Percentiles rank a stretch among this genome's conserved stretches.
Conservation (phyloP, 1,139 yeast genomes). For the Suhomyces ambrosiae region DNA sequence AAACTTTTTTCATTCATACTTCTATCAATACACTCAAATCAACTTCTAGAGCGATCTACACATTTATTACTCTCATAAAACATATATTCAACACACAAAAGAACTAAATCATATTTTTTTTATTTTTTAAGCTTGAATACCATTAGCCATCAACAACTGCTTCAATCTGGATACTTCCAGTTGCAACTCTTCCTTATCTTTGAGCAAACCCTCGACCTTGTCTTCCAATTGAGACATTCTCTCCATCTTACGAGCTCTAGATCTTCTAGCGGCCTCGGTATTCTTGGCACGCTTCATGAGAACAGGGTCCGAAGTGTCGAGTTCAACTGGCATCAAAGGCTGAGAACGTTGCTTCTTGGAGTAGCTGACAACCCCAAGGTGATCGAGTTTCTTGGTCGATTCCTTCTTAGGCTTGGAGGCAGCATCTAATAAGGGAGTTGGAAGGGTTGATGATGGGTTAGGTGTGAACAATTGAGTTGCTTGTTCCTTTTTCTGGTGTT, state of each 20-base stretch:
- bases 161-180: constrained; percentile 61
- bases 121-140: constrained; percentile 10
- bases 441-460: constrained; percentile 35
- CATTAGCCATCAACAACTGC: constrained; percentile 41
- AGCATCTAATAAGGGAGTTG: constrained; percentile 31
- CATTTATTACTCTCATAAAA: background rate
- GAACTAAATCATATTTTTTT: constrained; percentile 10
- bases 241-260: constrained; percentile 90
- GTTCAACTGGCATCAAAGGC: constrained; percentile 66
- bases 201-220: constrained; percentile 65
- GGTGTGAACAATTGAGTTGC: constrained; percentile 37
- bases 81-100: constrained; percentile 9
- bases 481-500: constrained; percentile 13
- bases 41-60: background rate
- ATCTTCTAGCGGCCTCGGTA: constrained; percentile 96
- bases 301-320: constrained; percentile 63
- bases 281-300: constrained; percentile 88
- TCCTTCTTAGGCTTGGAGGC: constrained; percentile 4
- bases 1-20: background rate
- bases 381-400: constrained; percentile 44
- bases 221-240: constrained; percentile 82
- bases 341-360: constrained; percentile 62
- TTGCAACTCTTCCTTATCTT: constrained; percentile 57
- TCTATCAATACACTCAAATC: background rate
- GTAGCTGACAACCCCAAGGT: constrained; percentile 64